Conservation (phyloP, 768 basidiomycete species). For the Tulasnella sp. region DNA sequence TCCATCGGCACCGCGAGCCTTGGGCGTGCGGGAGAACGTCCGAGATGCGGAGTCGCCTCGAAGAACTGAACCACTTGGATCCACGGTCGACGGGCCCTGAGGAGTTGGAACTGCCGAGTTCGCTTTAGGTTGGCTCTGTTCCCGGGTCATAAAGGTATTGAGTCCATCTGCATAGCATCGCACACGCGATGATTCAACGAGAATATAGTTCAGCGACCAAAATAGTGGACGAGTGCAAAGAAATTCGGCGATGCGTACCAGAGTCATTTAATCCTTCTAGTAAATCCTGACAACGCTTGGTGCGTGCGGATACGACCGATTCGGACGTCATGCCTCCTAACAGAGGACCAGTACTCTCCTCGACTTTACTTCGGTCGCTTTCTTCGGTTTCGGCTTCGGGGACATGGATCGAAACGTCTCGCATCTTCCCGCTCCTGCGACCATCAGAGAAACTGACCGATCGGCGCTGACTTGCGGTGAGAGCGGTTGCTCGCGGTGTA, state of each 20-base stretch:
- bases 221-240: neutral
- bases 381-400: conserved; percentile 22
- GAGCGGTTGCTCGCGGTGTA: conserved; percentile 4
- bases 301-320: conserved; percentile 50
- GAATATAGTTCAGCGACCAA: neutral
- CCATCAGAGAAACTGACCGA: conserved; percentile 98
- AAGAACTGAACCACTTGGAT: neutral
- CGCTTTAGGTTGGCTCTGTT: neutral
- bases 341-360: conserved; percentile 8
- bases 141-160: conserved; percentile 13
- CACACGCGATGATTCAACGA: neutral
- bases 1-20: conserved; percentile 24
- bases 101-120: conserved; percentile 19
- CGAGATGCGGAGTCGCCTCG: conserved; percentile 26
- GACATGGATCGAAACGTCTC: conserved; percentile 32
- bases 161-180: neutral
- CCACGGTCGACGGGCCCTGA: conserved; percentile 18
- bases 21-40: conserved; percentile 25
- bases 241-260: conserved; percentile 33
- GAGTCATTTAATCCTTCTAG: conserved; percentile 60
- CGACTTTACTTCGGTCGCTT: conserved; percentile 16
- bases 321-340: conserved; percentile 16
- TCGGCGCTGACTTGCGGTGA: conserved; percentile 39
- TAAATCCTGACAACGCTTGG: conserved; percentile 72
- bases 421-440: conserved; percentile 77